Evolutionary conservation across 495 filamentous ascomycete genomes (phyloP).

Genomic region (Collariella sp.): DNA sequence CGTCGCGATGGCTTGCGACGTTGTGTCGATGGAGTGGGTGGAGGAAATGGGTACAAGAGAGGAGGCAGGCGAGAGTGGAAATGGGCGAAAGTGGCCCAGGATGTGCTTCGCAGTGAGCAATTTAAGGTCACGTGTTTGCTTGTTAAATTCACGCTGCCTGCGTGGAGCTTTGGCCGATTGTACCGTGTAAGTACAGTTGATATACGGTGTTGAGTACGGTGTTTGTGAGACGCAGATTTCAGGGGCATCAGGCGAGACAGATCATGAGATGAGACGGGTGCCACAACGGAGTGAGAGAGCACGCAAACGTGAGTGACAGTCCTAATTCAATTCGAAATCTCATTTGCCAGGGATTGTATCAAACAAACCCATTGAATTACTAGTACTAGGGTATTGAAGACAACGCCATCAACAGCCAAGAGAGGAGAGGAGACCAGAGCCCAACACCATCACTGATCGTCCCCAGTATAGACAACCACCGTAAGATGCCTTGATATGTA

Average conservation of each 20-base stretch:
- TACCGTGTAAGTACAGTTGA: background rate
- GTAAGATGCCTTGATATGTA: background rate
- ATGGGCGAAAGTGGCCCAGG: background rate
- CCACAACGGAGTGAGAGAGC: too few relatives aligned
- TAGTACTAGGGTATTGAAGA: conserved; percentile 5
- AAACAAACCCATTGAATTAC: background rate
- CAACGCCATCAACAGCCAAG: background rate
- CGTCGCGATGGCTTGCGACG: background rate
- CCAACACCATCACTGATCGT: background rate
- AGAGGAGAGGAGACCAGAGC: background rate
- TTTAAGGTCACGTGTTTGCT: background rate
- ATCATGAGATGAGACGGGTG: background rate
- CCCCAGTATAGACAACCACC: background rate
- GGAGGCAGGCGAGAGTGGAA: background rate
- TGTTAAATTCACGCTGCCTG: background rate
- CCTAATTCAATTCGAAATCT: too few relatives aligned
- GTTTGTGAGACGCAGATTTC: too few relatives aligned
- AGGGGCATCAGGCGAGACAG: background rate
- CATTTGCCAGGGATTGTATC: too few relatives aligned
- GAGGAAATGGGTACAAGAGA: background rate
- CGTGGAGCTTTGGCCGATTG: background rate
- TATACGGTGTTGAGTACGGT: background rate
- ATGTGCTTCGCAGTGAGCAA: background rate
- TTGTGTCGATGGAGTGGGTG: background rate
- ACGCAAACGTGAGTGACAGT: too few relatives aligned